Evolutionary conservation across 495 filamentous ascomycete genomes (phyloP).

Genomic region (Podospora anserina): DNA sequence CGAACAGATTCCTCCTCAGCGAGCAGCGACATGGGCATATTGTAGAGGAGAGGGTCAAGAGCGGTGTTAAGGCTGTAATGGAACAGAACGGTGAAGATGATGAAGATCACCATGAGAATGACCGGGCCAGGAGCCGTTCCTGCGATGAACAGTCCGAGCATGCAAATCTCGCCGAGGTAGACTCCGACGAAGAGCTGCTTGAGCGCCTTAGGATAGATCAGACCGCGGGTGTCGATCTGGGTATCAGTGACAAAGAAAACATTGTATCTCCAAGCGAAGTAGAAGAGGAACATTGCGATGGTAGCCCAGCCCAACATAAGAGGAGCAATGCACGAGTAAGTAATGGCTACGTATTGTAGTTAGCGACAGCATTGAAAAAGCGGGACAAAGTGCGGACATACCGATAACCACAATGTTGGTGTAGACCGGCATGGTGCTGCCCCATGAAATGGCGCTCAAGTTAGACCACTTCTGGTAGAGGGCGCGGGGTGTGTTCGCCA

Average conservation of each 20-base stretch:
- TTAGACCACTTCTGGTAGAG: conserved; percentile 60
- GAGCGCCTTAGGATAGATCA: conserved; percentile 81
- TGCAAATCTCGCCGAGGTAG: conserved; percentile 78
- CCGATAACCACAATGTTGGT: conserved; percentile 86
- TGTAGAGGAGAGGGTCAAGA: conserved; percentile 74
- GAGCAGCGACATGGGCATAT: conserved; percentile 63
- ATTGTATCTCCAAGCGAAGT: conserved; percentile 93
- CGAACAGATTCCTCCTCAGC: conserved; percentile 57
- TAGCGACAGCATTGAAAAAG: background rate
- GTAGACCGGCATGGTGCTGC: conserved; percentile 81
- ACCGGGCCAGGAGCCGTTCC: conserved; percentile 69
- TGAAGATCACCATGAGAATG: conserved; percentile 76
- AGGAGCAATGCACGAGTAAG: conserved; percentile 88
- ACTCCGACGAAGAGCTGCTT: conserved; percentile 88
- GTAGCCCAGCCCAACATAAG: conserved; percentile 84
- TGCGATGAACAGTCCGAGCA: conserved; percentile 88
- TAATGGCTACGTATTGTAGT: conserved; percentile 55
- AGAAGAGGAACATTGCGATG: conserved; percentile 81
- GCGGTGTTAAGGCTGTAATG: conserved; percentile 77
- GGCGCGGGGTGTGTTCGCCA: conserved; percentile 56
- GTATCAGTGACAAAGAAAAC: conserved; percentile 86
- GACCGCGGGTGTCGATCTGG: conserved; percentile 84
- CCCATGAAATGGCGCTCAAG: conserved; percentile 71
- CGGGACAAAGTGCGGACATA: conserved; percentile 24
- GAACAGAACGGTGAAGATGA: conserved; percentile 77